Conservation (phyloP, 2,329 filamentous ascomycete species). For the Colletotrichum kahawae region DNA sequence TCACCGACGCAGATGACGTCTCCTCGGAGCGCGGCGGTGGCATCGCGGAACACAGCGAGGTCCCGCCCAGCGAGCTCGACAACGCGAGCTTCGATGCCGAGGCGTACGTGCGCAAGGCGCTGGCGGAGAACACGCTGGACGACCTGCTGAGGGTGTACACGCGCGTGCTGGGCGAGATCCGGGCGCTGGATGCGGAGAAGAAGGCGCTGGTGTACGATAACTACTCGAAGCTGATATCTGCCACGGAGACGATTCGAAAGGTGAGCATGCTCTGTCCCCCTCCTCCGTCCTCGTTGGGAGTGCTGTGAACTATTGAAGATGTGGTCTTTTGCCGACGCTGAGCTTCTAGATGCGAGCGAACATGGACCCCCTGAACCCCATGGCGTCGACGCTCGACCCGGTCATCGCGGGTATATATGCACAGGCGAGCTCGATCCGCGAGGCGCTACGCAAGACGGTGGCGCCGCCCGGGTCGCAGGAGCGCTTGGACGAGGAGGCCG, state of each 20-base stretch:
- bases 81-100: slow-evolving; percentile 72
- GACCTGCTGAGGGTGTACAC: slow-evolving; percentile 75
- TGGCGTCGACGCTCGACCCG: slow-evolving; percentile 74
- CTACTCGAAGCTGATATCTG: slow-evolving; percentile 95
- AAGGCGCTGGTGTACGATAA: slow-evolving; percentile 99
- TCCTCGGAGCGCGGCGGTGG: slow-evolving; percentile 30
- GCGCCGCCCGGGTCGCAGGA: slow-evolving; percentile 49
- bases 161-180: slow-evolving; percentile 77
- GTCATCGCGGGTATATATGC: slow-evolving; percentile 78
- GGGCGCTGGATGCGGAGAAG: slow-evolving; percentile 91
- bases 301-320: background rate
- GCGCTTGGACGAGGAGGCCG: slow-evolving; percentile 37
- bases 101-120: slow-evolving; percentile 66
- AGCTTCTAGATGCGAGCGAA: slow-evolving; percentile 70
- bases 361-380: slow-evolving; percentile 80
- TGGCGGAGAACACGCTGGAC: slow-evolving; percentile 68
- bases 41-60: slow-evolving; percentile 50
- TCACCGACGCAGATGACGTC: slow-evolving; percentile 38
- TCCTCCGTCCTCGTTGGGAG: background rate
- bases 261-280: slow-evolving; percentile 37
- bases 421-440: slow-evolving; percentile 60
- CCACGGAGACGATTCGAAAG: slow-evolving; percentile 92
- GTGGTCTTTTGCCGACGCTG: background rate
- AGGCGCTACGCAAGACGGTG: slow-evolving; percentile 52
- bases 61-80: slow-evolving; percentile 76